Evolutionary conservation across 1,284 basidiomycete genomes (phyloP).

Genomic region (Neolentinus lepideus): DNA sequence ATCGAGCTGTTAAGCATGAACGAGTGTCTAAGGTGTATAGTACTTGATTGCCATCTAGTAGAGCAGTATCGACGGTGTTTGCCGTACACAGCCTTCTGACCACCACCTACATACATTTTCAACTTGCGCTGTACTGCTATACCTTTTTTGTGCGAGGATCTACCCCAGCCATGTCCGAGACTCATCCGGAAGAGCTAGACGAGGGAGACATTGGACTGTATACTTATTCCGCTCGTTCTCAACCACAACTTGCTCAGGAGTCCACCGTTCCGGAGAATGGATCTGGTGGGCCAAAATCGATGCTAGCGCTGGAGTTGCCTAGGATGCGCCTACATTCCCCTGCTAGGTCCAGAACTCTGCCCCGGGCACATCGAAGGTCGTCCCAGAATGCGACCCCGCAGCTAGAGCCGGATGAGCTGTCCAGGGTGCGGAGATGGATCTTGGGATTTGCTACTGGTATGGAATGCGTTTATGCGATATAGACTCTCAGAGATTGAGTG

Average conservation of each 20-base stretch:
- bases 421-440: slow-evolving; percentile 69
- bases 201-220: slow-evolving; percentile 8
- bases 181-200: slow-evolving; percentile 8
- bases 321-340: background rate
- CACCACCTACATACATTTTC: too few relatives aligned
- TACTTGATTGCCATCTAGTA: too few relatives aligned
- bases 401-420: slow-evolving; percentile 40
- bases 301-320: background rate
- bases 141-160: too few relatives aligned
- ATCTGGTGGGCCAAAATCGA: background rate
- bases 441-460: slow-evolving; percentile 70
- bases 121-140: too few relatives aligned
- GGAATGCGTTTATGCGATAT: slow-evolving; percentile 11
- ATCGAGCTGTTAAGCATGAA: too few relatives aligned
- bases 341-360: slow-evolving; percentile 4
- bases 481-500: background rate
- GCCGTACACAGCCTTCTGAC: too few relatives aligned
- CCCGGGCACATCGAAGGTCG: slow-evolving; percentile 1
- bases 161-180: slow-evolving; percentile 6
- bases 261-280: background rate
- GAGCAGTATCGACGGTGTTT: too few relatives aligned
- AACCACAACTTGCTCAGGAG: background rate
- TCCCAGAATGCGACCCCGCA: slow-evolving; percentile 3
- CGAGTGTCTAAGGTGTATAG: too few relatives aligned
- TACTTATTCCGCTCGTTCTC: slow-evolving; percentile 17